Conservation (phyloP, 805 yeast species). For the Yarrowia divulgata region DNA sequence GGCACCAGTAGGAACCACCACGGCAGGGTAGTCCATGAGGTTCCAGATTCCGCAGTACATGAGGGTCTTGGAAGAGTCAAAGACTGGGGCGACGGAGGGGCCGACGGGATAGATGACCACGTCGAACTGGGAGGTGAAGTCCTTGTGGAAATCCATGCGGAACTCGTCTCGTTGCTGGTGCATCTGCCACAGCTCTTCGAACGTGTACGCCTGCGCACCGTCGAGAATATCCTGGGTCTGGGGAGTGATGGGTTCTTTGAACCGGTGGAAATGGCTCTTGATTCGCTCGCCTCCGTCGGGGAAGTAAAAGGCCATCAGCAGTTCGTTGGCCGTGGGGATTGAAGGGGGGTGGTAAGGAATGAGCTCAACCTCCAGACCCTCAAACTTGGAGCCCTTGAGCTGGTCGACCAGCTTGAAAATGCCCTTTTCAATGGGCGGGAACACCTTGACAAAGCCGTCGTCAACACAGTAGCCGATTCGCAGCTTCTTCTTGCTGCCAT, state of each 20-base stretch:
- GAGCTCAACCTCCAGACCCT: background rate
- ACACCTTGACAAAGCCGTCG: constrained; percentile 59
- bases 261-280: constrained; percentile 47
- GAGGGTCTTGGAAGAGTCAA: constrained; percentile 70
- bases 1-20: constrained; percentile 49
- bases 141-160: constrained; percentile 38
- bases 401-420: constrained; percentile 61
- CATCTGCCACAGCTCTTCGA: constrained; percentile 53
- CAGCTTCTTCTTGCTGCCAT: constrained; percentile 48
- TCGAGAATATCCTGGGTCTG: constrained; percentile 50
- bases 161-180: constrained; percentile 52
- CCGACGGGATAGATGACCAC: constrained; percentile 17
- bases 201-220: constrained; percentile 41
- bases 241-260: constrained; percentile 41
- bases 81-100: constrained; percentile 64
- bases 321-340: constrained; percentile 58
- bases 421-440: constrained; percentile 63
- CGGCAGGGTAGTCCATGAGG: constrained; percentile 44
- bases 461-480: constrained; percentile 57
- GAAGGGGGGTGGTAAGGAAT: background rate
- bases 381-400: constrained; percentile 53
- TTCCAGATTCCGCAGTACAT: constrained; percentile 46
- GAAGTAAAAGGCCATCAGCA: constrained; percentile 57
- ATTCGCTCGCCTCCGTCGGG: constrained; percentile 58
- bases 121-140: constrained; percentile 6